Evolutionary conservation across 805 yeast species (phyloP).

Genomic region (Saturnispora diversa): DNA sequence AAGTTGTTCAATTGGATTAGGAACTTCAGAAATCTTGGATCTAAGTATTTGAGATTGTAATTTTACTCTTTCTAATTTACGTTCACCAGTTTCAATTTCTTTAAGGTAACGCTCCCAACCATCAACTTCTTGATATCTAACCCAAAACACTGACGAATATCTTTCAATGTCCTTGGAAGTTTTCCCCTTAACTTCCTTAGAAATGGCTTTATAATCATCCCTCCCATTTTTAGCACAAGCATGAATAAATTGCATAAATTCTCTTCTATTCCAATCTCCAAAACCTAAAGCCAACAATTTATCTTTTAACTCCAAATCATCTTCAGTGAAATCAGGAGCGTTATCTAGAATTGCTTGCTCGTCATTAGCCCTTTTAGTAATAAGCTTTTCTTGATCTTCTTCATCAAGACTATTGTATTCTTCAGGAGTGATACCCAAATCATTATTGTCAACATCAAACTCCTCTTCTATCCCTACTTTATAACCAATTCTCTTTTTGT

Average conservation of each 20-base stretch:
- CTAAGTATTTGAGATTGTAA: constrained; percentile 50
- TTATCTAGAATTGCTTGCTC: constrained; percentile 50
- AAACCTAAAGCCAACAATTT: constrained; percentile 49
- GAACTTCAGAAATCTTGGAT: constrained; percentile 43
- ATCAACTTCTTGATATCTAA: constrained; percentile 47
- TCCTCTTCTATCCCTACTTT: constrained; percentile 55
- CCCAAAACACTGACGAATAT: constrained; percentile 61
- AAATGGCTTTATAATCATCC: constrained; percentile 39
- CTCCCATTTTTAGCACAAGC: constrained; percentile 64
- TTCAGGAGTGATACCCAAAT: constrained; percentile 27
- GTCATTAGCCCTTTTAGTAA: constrained; percentile 31
- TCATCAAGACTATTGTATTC: constrained; percentile 23
- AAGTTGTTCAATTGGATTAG: constrained; percentile 57
- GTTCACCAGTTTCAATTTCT: constrained; percentile 70
- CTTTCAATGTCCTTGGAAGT: constrained; percentile 48
- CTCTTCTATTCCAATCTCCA: constrained; percentile 65
- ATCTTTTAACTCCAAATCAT: constrained; percentile 49
- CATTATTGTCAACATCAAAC: constrained; percentile 37
- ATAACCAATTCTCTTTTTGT: constrained; percentile 51
- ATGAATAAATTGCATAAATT: constrained; percentile 63
- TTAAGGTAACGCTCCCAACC: constrained; percentile 63
- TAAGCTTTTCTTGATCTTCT: constrained; percentile 22
- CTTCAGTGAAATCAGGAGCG: constrained; percentile 54
- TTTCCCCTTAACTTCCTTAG: constrained; percentile 49
- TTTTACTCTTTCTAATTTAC: constrained; percentile 46